Evolutionary conservation across 2,329 filamentous ascomycete genomes (phyloP), one percentile per base, ranked within the genome.

Genomic region (Phoma herbarum): DNA sequence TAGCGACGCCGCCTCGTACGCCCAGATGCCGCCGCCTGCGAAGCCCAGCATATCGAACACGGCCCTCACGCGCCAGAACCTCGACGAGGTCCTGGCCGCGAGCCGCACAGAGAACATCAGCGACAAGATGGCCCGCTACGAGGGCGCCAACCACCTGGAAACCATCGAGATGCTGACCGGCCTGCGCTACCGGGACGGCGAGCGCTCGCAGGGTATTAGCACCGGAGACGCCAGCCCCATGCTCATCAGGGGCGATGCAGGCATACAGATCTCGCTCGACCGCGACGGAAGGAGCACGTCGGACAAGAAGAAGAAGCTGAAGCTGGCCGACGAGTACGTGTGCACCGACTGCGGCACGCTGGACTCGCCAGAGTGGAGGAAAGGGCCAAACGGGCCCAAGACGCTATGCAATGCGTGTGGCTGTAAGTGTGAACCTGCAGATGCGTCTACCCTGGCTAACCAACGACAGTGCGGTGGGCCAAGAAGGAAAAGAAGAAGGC

Each of bases 361-460:
- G 39, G 93, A 97, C 73, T 96, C 92, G 16, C 94, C 94, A 0
- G 94, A 98, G 81, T 98, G 94, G 94, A 85, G 94, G 62, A 97
- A 97, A 77, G 94, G 94, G 0, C 94, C 94, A 0, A 92, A 87
- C 62, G 94, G 94, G 2, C 93, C 93, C 1, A 97, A 98, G 78
- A 97, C 94, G 9, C 81, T 98, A 12, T 98, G 94, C 78, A 98
- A 98, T 79, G 94, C 94, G 8, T 98, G 94, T 74, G 94, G 94
- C 88, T 91, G 85, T 85, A 69, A 79, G 83, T 82, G 3, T 14
- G 1, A 7, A 20, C 8, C 9, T 14, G 5, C 11, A 12, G 22
- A 2, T 22, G 3, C 23, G 10, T 14, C 9, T 4, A 1, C n/a
- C 11, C 8, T 29, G 31, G 25, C 50, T 54, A 28, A 56, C 23